Evolutionary conservation across 2,329 filamentous ascomycete genomes (phyloP).

Genomic region (Aspergillus japonicus): DNA sequence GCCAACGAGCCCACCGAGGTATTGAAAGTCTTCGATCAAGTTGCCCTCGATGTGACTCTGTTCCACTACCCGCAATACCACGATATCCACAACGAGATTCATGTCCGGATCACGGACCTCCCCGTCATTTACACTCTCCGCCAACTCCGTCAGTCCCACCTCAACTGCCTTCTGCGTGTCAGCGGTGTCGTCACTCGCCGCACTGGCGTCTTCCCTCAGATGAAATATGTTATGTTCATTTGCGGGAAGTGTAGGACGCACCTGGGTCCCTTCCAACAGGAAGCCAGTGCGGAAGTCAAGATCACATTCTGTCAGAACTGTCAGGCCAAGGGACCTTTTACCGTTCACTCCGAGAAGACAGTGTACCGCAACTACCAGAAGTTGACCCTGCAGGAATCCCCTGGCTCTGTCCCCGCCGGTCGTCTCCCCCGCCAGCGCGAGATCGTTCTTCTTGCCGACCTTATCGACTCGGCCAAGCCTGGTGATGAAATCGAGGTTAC

Average conservation of each 20-base stretch:
- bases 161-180: slow-evolving; percentile 93
- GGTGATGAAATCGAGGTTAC: slow-evolving; percentile 97
- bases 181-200: slow-evolving; percentile 92
- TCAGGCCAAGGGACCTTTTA: slow-evolving; percentile 92
- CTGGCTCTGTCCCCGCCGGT: slow-evolving; percentile 92
- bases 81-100: slow-evolving; percentile 94
- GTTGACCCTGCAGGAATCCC: slow-evolving; percentile 92
- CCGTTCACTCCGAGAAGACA: slow-evolving; percentile 93
- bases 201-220: slow-evolving; percentile 92
- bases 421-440: slow-evolving; percentile 90
- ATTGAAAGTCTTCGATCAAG: slow-evolving; percentile 92
- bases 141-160: slow-evolving; percentile 88
- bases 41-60: slow-evolving; percentile 93
- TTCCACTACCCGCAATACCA: slow-evolving; percentile 98
- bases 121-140: slow-evolving; percentile 94
- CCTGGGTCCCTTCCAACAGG: slow-evolving; percentile 93
- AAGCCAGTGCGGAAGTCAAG: slow-evolving; percentile 94
- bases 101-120: slow-evolving; percentile 92
- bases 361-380: slow-evolving; percentile 99
- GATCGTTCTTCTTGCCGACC: slow-evolving; percentile 92
- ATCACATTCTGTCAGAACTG: slow-evolving; percentile 96
- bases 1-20: slow-evolving; percentile 95
- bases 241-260: slow-evolving; percentile 90
- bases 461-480: slow-evolving; percentile 95
- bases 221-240: slow-evolving; percentile 98